Evolutionary conservation across 805 yeast species (phyloP).

Genomic region (Torulaspora quercuum): DNA sequence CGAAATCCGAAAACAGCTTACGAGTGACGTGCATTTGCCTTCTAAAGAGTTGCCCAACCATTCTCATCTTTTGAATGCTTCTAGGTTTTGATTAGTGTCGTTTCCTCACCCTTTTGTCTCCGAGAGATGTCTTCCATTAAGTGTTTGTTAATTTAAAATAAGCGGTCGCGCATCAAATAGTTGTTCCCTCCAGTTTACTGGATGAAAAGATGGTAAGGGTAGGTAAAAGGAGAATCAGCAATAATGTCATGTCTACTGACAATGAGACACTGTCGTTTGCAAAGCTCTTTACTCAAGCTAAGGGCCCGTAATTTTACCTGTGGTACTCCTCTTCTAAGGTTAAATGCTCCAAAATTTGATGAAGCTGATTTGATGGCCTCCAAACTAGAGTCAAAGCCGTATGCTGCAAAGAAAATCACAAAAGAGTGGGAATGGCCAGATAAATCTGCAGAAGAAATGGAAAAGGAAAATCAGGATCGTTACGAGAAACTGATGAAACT

Average conservation of each 20-base stretch:
- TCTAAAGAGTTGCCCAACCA: conserved; percentile 8
- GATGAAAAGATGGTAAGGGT: too few species aligned
- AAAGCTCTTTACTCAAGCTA: neutral
- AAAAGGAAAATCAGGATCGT: conserved; percentile 27
- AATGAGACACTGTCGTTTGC: conserved; percentile 1
- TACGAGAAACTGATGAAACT: conserved; percentile 44
- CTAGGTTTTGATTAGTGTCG: neutral
- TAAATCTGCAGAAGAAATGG: conserved; percentile 17
- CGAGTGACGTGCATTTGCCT: conserved; percentile 14
- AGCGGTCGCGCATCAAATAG: conserved; percentile 1
- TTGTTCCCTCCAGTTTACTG: neutral
- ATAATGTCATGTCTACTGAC: neutral
- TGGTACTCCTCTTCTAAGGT: conserved; percentile 6
- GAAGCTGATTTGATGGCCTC: conserved; percentile 36
- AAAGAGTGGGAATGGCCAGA: conserved; percentile 25
- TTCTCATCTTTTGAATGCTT: conserved; percentile 2
- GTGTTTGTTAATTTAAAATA: too few species aligned
- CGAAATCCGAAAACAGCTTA: conserved; percentile 16
- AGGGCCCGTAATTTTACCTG: conserved; percentile 2
- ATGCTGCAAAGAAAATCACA: conserved; percentile 30
- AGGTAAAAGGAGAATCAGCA: neutral
- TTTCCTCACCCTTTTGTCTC: neutral
- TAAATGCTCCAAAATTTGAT: conserved; percentile 34
- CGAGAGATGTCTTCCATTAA: neutral
- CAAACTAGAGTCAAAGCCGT: conserved; percentile 27